These are phyloP conservation scores for Ascomycota sp. DNA, from an alignment of 2,329 filamentous ascomycete species.

Conservation along the genomic window DNA sequence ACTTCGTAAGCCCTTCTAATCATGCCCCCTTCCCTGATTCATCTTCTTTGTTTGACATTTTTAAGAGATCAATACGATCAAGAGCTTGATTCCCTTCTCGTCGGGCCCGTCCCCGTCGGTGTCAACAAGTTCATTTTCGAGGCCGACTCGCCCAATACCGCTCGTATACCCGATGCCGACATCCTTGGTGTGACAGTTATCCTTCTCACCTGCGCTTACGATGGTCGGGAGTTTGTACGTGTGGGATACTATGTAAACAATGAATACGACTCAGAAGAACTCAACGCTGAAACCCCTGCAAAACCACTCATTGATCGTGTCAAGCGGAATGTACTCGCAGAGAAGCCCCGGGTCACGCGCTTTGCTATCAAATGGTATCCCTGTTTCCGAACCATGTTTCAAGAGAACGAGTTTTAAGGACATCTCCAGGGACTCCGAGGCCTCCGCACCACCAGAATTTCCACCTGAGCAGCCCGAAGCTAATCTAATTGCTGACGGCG, in stretches of 20 bases:
- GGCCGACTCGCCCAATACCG: constrained; percentile 77
- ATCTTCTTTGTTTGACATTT: constrained; percentile 4
- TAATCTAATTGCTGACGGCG: constrained; percentile 67
- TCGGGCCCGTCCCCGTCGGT: constrained; percentile 90
- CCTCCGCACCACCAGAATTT: constrained; percentile 85
- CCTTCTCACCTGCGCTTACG: constrained; percentile 88
- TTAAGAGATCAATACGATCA: constrained; percentile 89
- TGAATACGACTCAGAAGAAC: constrained; percentile 84
- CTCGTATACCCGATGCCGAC: constrained; percentile 81
- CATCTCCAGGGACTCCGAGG: constrained; percentile 71
- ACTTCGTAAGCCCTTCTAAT: constrained; percentile 51
- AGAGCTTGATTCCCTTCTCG: constrained; percentile 89
- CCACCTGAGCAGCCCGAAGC: constrained; percentile 95
- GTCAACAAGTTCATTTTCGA: constrained; percentile 99
- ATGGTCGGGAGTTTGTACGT: constrained; percentile 88
- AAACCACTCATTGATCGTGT: constrained; percentile 90
- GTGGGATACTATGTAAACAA: constrained; percentile 99
- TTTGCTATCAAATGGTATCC: constrained; percentile 96
- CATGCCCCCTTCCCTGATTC: constrained; percentile 3
- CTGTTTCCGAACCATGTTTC: too few species aligned
- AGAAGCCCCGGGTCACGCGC: constrained; percentile 91
- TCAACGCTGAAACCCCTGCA: constrained; percentile 71
- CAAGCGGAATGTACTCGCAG: constrained; percentile 75
- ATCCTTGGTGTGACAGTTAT: constrained; percentile 95
- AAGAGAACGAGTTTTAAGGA: constrained; percentile 1